These are phyloP conservation scores for Alnus rubra DNA, from an alignment of 306 rosid genomes.

Conservation along the genomic window DNA sequence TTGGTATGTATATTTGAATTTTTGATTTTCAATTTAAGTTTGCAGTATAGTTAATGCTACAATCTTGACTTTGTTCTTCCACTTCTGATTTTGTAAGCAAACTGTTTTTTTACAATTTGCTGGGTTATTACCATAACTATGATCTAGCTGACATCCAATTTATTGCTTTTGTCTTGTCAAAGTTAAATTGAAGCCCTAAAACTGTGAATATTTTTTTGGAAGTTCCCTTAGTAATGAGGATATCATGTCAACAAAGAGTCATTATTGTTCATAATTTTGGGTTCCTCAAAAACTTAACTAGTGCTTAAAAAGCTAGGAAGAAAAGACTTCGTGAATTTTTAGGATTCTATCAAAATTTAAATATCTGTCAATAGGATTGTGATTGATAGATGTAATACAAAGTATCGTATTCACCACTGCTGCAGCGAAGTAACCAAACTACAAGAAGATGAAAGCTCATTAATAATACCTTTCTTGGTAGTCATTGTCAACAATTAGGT, in stretches of 20 bases:
- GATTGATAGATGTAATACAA: not conserved
- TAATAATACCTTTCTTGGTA: not conserved
- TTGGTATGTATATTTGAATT: conserved; percentile 45
- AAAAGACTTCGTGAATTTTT: not conserved
- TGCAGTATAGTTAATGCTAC: no score
- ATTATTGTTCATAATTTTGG: not conserved
- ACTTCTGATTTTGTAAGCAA: not conserved
- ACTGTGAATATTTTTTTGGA: not conserved
- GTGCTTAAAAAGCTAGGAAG: not conserved
- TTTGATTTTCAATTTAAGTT: no score
- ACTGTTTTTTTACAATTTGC: not conserved
- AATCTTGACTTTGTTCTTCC: no score
- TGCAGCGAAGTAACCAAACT: not conserved
- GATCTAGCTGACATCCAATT: not conserved
- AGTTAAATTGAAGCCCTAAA: not conserved
- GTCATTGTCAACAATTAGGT: not conserved
- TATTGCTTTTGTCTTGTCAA: not conserved
- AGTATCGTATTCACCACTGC: not conserved
- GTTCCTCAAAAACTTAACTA: not conserved
- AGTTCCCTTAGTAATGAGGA: not conserved
- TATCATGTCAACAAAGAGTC: conserved; percentile 1
- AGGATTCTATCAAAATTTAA: not conserved
- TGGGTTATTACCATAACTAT: not conserved
- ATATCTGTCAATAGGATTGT: not conserved
- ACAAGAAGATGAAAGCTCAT: not conserved